A percentile compares a stretch with the other conserved stretches of the same genome.
Conservation (phyloP, 768 basidiomycete genomes). For the Suillus spraguei region DNA sequence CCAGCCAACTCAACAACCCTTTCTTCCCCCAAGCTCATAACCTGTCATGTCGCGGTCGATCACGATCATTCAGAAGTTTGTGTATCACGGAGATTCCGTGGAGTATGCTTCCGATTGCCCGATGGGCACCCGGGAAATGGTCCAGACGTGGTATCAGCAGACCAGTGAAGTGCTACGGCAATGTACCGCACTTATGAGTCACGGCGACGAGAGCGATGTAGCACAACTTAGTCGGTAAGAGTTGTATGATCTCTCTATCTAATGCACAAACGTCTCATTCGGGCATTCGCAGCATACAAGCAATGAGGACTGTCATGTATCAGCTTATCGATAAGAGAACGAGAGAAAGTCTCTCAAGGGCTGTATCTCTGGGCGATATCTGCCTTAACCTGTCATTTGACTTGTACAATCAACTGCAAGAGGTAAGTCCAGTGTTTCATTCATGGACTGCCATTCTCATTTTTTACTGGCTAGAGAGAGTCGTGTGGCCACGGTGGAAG, state of each 20-base stretch:
- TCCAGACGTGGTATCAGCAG: slow-evolving; percentile 7
- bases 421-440: background rate
- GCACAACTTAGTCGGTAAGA: slow-evolving; percentile 6
- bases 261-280: background rate
- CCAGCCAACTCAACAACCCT: background rate
- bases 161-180: slow-evolving; percentile 8
- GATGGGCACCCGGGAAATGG: slow-evolving; percentile 7
- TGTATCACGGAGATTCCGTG: slow-evolving; percentile 3
- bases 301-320: slow-evolving; percentile 8
- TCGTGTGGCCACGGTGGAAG: background rate
- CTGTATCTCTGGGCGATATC: slow-evolving; percentile 5
- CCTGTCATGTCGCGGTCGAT: background rate
- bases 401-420: background rate
- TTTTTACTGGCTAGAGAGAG: background rate
- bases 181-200: slow-evolving; percentile 1
- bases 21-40: background rate
- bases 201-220: background rate
- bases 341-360: slow-evolving; percentile 5
- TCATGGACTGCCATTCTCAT: background rate
- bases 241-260: background rate
- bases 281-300: background rate
- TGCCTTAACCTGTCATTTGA: slow-evolving; percentile 5
- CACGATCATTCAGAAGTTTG: slow-evolving; percentile 9
- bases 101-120: slow-evolving; percentile 5
- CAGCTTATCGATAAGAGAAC: slow-evolving; percentile 8